Conservation (phyloP, 2,329 filamentous ascomycete genomes). For the Neofusicoccum laricinum region DNA sequence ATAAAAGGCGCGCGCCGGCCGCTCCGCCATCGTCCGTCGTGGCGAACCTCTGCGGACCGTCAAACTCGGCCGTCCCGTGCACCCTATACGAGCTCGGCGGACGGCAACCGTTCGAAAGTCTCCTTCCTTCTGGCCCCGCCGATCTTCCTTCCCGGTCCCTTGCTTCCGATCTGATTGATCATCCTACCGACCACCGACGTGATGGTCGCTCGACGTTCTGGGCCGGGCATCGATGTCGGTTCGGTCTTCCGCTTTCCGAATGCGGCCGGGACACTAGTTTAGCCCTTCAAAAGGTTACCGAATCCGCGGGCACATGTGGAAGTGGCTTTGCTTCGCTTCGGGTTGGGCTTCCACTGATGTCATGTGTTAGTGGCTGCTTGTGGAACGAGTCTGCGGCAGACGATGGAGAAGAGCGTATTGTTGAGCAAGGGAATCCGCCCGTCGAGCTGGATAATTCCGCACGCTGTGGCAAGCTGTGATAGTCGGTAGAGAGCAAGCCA, state of each 20-base stretch:
- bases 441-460: no score
- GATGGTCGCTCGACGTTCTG: background rate
- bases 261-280: background rate
- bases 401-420: no score
- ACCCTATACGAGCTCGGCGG: background rate
- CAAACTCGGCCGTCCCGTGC: background rate
- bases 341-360: background rate
- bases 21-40: background rate
- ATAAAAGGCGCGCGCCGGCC: background rate
- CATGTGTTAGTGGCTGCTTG: background rate
- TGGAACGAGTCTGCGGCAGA: no score
- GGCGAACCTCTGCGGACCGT: background rate
- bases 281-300: background rate
- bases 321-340: background rate
- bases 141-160: background rate
- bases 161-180: background rate
- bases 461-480: no score
- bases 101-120: background rate
- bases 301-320: background rate
- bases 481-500: no score
- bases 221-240: background rate
- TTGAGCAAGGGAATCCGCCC: no score
- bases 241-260: background rate
- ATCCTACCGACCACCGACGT: background rate
- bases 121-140: background rate